Percentiles rank a stretch among this genome's conserved stretches.
phyloP scores from a whole-genome alignment of 305 asterid species.

The Fraxinus velutina region DNA sequence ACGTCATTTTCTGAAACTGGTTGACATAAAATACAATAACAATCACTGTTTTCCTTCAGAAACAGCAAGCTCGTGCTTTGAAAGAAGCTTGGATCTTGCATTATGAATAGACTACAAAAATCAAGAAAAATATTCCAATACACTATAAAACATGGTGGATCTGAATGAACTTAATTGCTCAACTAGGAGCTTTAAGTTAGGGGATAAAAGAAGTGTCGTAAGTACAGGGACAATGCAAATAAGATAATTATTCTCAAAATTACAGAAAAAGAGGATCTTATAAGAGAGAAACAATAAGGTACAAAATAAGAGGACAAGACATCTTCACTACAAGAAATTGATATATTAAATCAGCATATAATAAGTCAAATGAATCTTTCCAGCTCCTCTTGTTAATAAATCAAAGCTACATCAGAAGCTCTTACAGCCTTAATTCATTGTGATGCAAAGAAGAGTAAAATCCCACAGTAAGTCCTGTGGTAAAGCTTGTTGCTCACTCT shows the following conservation, averaged over 20 bases:
- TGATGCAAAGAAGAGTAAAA: background rate
- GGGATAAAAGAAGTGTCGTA: background rate
- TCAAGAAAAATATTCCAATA: background rate
- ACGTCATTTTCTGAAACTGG: slow-evolving; percentile 18
- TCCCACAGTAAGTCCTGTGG: background rate
- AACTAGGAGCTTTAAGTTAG: background rate
- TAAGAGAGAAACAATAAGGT: background rate
- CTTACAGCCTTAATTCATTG: background rate
- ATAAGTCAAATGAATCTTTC: background rate
- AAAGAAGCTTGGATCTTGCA: background rate
- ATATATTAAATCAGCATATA: background rate
- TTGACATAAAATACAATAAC: background rate
- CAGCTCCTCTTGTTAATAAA: background rate
- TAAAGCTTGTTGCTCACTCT: background rate
- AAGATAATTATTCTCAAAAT: background rate
- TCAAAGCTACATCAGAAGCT: background rate
- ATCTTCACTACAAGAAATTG: background rate
- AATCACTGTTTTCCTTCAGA: background rate
- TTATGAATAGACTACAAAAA: background rate
- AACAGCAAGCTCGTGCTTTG: background rate
- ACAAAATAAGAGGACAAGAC: background rate
- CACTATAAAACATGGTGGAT: background rate
- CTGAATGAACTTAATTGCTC: background rate
- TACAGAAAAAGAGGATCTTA: background rate
- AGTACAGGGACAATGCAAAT: background rate